Evolutionary conservation across 805 yeast species (phyloP).

Genomic region (Suhomyces vadensis): DNA sequence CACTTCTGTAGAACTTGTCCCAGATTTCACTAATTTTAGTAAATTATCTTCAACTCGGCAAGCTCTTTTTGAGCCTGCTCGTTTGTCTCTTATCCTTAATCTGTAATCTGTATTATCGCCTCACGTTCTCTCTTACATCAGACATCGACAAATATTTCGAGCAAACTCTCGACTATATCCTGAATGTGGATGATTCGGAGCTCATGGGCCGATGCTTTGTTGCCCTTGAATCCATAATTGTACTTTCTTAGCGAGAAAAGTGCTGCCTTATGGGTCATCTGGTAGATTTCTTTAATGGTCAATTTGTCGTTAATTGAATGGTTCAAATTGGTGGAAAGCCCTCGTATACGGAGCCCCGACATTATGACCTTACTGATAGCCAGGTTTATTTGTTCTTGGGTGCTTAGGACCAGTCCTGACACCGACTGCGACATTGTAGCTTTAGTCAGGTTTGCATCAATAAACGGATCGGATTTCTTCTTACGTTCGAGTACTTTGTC

Average conservation of each 20-base stretch:
- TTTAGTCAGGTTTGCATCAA: slow-evolving; percentile 2
- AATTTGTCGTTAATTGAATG: slow-evolving; percentile 32
- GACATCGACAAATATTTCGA: slow-evolving; percentile 39
- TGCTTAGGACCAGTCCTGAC: slow-evolving; percentile 10
- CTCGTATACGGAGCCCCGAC: slow-evolving; percentile 45
- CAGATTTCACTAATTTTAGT: no score
- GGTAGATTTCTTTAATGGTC: slow-evolving; percentile 41
- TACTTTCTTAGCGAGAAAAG: slow-evolving; percentile 41
- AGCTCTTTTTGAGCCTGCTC: no score
- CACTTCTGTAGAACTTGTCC: no score
- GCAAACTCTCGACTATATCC: slow-evolving; percentile 40
- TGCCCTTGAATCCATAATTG: slow-evolving; percentile 27
- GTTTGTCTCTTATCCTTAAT: background rate
- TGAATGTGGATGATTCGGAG: slow-evolving; percentile 33
- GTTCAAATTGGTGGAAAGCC: slow-evolving; percentile 27
- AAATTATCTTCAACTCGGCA: no score
- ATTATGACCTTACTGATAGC: slow-evolving; percentile 35
- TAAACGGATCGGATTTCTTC: slow-evolving; percentile 21
- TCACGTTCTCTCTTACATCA: background rate
- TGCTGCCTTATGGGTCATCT: slow-evolving; percentile 41
- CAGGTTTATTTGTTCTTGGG: slow-evolving; percentile 31
- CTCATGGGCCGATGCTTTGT: slow-evolving; percentile 10
- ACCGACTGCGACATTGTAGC: background rate
- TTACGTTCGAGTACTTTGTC: slow-evolving; percentile 37
- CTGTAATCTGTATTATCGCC: background rate